Evolutionary conservation across 164 flowering plant species (phyloP).

Genomic region (Litsea cubeba): DNA sequence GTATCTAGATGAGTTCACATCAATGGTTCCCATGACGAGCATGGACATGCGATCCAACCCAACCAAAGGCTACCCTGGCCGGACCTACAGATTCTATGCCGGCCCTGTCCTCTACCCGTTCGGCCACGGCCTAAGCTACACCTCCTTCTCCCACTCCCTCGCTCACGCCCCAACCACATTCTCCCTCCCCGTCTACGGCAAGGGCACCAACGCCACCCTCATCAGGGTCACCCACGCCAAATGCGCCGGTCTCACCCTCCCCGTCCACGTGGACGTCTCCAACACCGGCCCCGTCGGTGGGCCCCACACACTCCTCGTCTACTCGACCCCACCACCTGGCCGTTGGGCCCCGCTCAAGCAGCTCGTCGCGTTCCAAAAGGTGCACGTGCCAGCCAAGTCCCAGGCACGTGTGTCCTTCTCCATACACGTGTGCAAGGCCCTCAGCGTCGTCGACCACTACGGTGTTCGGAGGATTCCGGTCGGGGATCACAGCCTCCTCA

Average conservation of each 20-base stretch:
- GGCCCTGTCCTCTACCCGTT: constrained; percentile 87
- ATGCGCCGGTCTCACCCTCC: constrained; percentile 43
- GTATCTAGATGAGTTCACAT: constrained; percentile 73
- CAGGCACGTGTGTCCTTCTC: constrained; percentile 35
- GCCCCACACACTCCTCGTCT: constrained; percentile 60
- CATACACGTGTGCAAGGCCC: constrained; percentile 71
- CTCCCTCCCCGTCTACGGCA: constrained; percentile 50
- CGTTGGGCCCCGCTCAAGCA: constrained; percentile 68
- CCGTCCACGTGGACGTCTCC: constrained; percentile 47
- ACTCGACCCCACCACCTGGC: constrained; percentile 57
- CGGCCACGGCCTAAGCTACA: constrained; percentile 84
- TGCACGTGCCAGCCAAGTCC: constrained; percentile 43
- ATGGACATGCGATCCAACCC: constrained; percentile 69
- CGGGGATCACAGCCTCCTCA: constrained; percentile 61
- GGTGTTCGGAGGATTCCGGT: constrained; percentile 79
- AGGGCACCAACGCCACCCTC: constrained; percentile 18
- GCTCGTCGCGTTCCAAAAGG: constrained; percentile 65
- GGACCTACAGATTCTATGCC: constrained; percentile 86
- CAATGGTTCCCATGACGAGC: constrained; percentile 68
- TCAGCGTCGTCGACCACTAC: constrained; percentile 59
- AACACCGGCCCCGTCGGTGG: constrained; percentile 69
- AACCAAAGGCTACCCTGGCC: constrained; percentile 64
- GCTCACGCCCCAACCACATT: constrained; percentile 40
- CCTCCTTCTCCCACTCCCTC: constrained; percentile 44
- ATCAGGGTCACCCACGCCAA: constrained; percentile 66